Conservation (phyloP, 441 rosid genomes). For the Eutrema salsugineum region DNA sequence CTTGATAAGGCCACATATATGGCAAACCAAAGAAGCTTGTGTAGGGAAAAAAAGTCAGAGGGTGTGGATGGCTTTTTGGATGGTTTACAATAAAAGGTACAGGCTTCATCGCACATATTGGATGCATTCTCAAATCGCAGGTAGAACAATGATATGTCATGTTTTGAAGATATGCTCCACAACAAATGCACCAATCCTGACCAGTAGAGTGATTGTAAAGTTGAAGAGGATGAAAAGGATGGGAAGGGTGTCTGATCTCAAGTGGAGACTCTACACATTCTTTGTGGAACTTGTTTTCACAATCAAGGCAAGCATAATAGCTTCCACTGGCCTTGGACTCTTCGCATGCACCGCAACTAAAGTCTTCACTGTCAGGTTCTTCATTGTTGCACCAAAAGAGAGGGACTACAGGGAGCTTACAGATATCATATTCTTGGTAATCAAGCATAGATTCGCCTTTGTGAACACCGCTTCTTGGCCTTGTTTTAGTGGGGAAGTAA, state of each 20-base stretch:
- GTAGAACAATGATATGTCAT: background rate
- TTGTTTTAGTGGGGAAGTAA: background rate
- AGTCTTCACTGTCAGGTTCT: background rate
- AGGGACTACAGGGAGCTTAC: background rate
- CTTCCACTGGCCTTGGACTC: background rate
- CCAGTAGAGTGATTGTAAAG: background rate
- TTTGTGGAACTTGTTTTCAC: background rate
- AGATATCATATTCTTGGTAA: background rate
- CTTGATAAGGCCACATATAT: background rate
- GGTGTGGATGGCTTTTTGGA: background rate
- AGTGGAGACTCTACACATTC: conserved; percentile 12
- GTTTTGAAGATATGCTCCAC: background rate
- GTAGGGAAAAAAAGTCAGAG: background rate
- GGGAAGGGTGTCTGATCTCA: conserved; percentile 12
- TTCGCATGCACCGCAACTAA: background rate
- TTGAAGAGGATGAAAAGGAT: background rate
- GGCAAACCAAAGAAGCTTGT: background rate
- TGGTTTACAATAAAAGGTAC: background rate
- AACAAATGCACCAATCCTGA: background rate
- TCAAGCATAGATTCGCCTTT: background rate
- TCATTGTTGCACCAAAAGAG: background rate
- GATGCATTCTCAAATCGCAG: background rate
- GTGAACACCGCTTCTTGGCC: background rate
- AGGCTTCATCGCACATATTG: background rate
- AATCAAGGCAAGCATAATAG: background rate